A percentile compares a stretch with the other conserved stretches of the same genome.
phyloP scores from a whole-genome alignment of 1,284 basidiomycete genomes.

The Cryptococcus sp. region DNA sequence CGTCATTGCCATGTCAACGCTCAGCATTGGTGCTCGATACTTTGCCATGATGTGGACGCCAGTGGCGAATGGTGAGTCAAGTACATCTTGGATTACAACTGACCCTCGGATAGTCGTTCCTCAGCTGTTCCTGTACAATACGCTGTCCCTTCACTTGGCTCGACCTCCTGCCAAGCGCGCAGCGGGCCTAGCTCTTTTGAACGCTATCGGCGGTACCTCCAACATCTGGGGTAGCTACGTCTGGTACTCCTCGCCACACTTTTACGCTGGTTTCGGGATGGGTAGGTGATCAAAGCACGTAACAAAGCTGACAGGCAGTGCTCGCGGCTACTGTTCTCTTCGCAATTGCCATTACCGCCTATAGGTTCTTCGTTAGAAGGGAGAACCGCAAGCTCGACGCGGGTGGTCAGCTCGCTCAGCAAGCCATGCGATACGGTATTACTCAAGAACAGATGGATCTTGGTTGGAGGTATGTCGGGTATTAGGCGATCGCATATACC shows the following conservation, averaged over 20 bases:
- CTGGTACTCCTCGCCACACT: slow-evolving; percentile 26
- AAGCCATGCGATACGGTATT: slow-evolving; percentile 21
- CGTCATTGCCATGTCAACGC: slow-evolving; percentile 30
- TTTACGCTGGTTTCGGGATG: slow-evolving; percentile 31
- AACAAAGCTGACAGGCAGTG: slow-evolving; percentile 10
- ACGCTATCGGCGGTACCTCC: slow-evolving; percentile 37
- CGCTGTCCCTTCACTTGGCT: slow-evolving; percentile 30
- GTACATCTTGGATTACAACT: neutral
- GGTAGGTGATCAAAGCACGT: slow-evolving; percentile 7
- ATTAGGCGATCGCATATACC: slow-evolving; percentile 2
- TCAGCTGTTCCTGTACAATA: slow-evolving; percentile 39
- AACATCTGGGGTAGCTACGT: slow-evolving; percentile 32
- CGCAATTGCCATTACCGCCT: slow-evolving; percentile 26
- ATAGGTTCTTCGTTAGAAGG: slow-evolving; percentile 32
- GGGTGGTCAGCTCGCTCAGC: slow-evolving; percentile 16
- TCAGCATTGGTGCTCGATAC: slow-evolving; percentile 33
- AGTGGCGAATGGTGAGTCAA: slow-evolving; percentile 15
- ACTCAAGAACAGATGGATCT: slow-evolving; percentile 30
- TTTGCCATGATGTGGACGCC: slow-evolving; percentile 39
- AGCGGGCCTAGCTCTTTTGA: slow-evolving; percentile 35
- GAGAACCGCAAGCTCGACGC: slow-evolving; percentile 37
- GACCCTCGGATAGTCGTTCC: slow-evolving; percentile 23
- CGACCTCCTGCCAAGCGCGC: slow-evolving; percentile 38
- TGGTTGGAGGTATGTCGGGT: slow-evolving; percentile 30
- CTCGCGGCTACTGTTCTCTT: slow-evolving; percentile 22